A percentile compares a stretch with the other conserved stretches of the same genome.
These are phyloP conservation scores for Globisporangium lucens DNA, from an alignment of 352 stramenopile species.

Conservation along the genomic window DNA sequence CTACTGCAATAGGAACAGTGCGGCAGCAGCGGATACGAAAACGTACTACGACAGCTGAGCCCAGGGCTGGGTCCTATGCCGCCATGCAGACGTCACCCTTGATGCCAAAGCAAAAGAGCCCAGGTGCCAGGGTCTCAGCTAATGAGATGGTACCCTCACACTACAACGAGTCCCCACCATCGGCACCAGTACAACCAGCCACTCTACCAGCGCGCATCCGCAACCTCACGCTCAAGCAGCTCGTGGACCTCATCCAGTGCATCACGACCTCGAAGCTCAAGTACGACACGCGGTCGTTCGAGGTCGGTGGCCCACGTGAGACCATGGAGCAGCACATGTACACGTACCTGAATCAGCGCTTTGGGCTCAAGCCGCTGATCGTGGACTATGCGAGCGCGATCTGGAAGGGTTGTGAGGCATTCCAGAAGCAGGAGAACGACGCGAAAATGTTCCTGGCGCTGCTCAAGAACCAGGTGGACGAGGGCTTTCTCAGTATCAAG, in stretches of 20 bases:
- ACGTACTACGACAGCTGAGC: neutral
- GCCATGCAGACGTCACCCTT: neutral
- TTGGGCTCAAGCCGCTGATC: conserved; percentile 69
- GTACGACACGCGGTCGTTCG: conserved; percentile 46
- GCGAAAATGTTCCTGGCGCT: conserved; percentile 76
- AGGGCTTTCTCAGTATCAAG: conserved; percentile 80
- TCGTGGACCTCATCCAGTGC: conserved; percentile 68
- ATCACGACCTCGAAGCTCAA: conserved; percentile 75
- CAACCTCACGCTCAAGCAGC: conserved; percentile 73
- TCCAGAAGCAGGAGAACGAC: conserved; percentile 57
- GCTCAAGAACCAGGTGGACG: conserved; percentile 76
- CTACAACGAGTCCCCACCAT: neutral
- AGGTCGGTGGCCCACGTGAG: conserved; percentile 51
- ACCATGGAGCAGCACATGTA: conserved; percentile 90
- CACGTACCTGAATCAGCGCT: conserved; percentile 86
- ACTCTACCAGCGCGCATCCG: conserved; percentile 17
- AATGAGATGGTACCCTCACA: neutral
- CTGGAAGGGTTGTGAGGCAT: conserved; percentile 65
- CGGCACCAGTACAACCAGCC: neutral
- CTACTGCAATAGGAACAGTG: neutral
- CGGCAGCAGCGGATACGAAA: conserved; percentile 24
- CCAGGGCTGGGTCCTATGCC: neutral
- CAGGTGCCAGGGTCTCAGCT: neutral
- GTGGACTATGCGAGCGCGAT: conserved; percentile 79
- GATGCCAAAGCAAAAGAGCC: neutral